phyloP scores from a whole-genome alignment of 2,329 filamentous ascomycete species.

The Malbranchea zuffiana region DNA sequence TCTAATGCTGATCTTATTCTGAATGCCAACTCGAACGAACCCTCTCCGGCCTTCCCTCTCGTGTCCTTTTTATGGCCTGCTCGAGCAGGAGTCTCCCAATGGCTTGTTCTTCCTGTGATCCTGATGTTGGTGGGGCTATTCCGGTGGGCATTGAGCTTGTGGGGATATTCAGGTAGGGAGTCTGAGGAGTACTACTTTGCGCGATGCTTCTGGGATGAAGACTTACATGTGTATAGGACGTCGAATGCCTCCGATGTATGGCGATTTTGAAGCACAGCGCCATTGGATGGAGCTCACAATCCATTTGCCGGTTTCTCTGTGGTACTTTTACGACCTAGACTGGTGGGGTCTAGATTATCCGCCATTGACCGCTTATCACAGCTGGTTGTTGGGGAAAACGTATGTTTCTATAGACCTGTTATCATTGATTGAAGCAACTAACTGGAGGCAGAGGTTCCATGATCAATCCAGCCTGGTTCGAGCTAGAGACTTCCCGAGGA shows the following conservation, averaged over 20 bases:
- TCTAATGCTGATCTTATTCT: conserved; percentile 35
- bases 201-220: neutral
- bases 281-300: conserved; percentile 98
- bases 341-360: conserved; percentile 99
- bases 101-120: conserved; percentile 78
- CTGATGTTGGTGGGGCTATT: conserved; percentile 87
- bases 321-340: conserved; percentile 94
- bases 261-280: conserved; percentile 93
- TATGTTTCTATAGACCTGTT: conserved; percentile 25
- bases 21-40: conserved; percentile 35
- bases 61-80: conserved; percentile 93
- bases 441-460: conserved; percentile 49
- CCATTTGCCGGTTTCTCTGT: conserved; percentile 78
- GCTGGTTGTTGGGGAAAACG: conserved; percentile 84
- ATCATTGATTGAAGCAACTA: neutral
- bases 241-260: conserved; percentile 75
- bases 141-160: conserved; percentile 81
- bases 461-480: conserved; percentile 80
- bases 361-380: conserved; percentile 94
- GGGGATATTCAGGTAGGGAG: conserved; percentile 77
- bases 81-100: conserved; percentile 71
- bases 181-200: neutral
- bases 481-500: conserved; percentile 69
- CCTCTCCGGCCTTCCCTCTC: conserved; percentile 69
- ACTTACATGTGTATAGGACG: conserved; percentile 45